Evolutionary conservation across 1,284 basidiomycete species (phyloP), one percentile per base, ranked within the genome.

Genomic region (Cutaneotrichosporon spelunceum): DNA sequence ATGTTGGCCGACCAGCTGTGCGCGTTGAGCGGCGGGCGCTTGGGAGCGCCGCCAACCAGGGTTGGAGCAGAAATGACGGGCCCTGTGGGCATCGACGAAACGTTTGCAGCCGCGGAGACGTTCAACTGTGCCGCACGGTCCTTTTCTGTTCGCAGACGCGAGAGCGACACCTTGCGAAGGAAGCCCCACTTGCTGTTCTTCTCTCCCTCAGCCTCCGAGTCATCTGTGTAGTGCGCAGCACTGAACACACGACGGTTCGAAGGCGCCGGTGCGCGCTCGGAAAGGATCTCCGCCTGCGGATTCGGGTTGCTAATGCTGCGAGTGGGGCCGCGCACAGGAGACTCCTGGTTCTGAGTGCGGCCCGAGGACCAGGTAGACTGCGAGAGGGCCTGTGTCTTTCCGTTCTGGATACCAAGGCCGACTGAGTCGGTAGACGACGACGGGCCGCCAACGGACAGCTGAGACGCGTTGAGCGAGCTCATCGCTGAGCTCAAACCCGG

Each of bases 91-190:
- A 77, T 69, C 6, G 64, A 61, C 34, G 66, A 62, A 21, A 74
- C 44, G 53, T 75, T 76, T 54, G 68, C 68, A 14, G 70, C 68
- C 8, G 73, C 75, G 16, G 72, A 72, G 9, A 70, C 69, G 2
- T 64, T 58, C 2, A 77, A 55, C 29, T 67, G 62, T 9, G 67
- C 64, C 10, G 53, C 39, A 24, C 33, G 47, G 27, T 62, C 67
- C 63, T 69, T 68, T 3, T 73, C 70, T 13, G 66, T 54, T 4
- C 65, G 56, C 23, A 66, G 53, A 16, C 65, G 61, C 24, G 90
- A 88, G 89, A 93, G 93, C 11, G 91, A 93, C 89, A 96, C 93
- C 81, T 96, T 96, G 80, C 93, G 91, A 64, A 96, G 81, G 81
- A 96, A 94, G 3, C 93, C 91, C 91, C 91, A 94, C 62, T 89